These are phyloP conservation scores for Sporothrix dimorphospora DNA, from an alignment of 2,329 filamentous ascomycete species.

Conservation along the genomic window DNA sequence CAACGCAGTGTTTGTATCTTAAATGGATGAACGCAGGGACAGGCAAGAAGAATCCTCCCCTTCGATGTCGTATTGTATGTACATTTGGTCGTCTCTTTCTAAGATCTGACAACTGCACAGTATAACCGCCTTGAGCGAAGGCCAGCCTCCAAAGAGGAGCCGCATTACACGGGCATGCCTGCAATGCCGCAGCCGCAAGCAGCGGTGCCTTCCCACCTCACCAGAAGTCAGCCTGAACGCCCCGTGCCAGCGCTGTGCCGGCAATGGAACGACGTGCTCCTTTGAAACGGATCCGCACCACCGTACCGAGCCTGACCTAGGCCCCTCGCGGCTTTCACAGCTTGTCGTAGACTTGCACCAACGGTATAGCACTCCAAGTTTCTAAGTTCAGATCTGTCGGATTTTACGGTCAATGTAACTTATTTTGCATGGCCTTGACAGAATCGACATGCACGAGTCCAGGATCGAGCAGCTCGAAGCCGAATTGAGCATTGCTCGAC, in stretches of 20 bases:
- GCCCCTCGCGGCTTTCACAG: conserved; percentile 1
- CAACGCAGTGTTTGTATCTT: too few species aligned
- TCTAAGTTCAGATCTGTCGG: neutral
- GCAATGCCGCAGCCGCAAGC: conserved; percentile 25
- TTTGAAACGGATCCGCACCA: conserved; percentile 18
- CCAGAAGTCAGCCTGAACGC: neutral
- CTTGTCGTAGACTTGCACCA: conserved; percentile 18
- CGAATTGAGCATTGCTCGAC: neutral
- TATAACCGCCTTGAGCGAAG: neutral
- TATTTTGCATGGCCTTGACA: neutral
- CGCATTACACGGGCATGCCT: conserved; percentile 8
- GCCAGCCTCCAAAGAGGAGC: neutral
- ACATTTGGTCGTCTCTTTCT: neutral
- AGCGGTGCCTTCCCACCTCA: conserved; percentile 1
- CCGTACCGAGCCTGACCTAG: neutral
- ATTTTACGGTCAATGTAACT: neutral
- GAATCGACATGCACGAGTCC: conserved; percentile 14
- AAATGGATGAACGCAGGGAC: neutral
- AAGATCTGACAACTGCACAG: neutral
- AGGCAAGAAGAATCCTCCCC: neutral
- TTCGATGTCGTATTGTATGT: too few species aligned
- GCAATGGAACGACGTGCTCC: conserved; percentile 16
- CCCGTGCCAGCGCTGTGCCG: conserved; percentile 13
- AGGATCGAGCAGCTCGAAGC: conserved; percentile 13
- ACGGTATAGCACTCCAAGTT: neutral